Conservation (phyloP, 352 stramenopile species). For the Thalassiosira exigua region DNA sequence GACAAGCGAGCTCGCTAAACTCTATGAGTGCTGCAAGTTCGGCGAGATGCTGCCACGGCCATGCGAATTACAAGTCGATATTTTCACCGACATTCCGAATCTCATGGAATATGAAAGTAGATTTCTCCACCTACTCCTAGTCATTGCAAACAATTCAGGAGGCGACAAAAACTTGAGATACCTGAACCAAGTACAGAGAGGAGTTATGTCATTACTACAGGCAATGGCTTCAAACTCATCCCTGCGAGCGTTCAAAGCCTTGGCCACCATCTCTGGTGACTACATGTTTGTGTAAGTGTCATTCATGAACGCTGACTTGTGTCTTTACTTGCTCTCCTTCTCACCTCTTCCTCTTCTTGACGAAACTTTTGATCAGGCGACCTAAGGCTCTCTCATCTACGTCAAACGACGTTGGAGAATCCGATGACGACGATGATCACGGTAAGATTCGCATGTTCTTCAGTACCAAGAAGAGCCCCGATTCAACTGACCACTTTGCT, state of each 20-base stretch:
- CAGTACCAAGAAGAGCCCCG: no score
- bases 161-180: constrained; percentile 64
- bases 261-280: constrained; percentile 63
- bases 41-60: constrained; percentile 67
- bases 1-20: constrained; percentile 61
- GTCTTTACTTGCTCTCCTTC: not conserved
- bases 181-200: constrained; percentile 80
- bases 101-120: constrained; percentile 62
- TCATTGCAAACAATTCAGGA: constrained; percentile 54
- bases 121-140: constrained; percentile 73
- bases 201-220: constrained; percentile 75
- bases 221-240: constrained; percentile 75
- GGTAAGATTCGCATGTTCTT: constrained; percentile 15
- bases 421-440: constrained; percentile 35
- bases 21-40: constrained; percentile 84
- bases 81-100: constrained; percentile 49
- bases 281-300: constrained; percentile 60
- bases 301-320: constrained; percentile 8
- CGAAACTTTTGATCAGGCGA: constrained; percentile 22
- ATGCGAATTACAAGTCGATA: constrained; percentile 49
- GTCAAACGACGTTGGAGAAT: constrained; percentile 1
- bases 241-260: constrained; percentile 62
- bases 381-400: constrained; percentile 27
- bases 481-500: not conserved
- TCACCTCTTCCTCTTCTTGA: not conserved